phyloP scores from a whole-genome alignment of 1,284 basidiomycete genomes.

The Fomitopsis betulina region DNA sequence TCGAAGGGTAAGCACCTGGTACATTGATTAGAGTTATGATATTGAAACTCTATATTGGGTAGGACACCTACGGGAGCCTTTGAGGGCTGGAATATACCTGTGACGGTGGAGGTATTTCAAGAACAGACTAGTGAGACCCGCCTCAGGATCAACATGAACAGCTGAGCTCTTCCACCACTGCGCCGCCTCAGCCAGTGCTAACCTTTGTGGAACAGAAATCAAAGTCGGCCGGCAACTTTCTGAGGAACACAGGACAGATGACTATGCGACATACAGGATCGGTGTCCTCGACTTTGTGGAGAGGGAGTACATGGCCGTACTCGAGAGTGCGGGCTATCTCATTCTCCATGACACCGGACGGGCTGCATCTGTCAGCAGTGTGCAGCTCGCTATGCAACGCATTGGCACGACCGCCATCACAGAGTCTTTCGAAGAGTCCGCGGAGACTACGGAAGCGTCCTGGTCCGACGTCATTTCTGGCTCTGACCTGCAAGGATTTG shows the following conservation, averaged over 20 bases:
- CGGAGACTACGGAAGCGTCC: conserved; percentile 5
- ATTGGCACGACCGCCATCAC: background rate
- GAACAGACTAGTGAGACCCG: conserved; percentile 16
- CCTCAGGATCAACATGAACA: conserved; percentile 19
- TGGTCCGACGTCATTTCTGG: conserved; percentile 21
- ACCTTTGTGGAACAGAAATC: background rate
- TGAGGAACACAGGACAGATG: conserved; percentile 15
- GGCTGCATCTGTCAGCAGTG: conserved; percentile 1
- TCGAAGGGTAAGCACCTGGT: conserved; percentile 14
- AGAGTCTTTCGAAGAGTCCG: conserved; percentile 3
- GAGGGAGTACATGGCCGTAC: conserved; percentile 24
- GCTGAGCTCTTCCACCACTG: conserved; percentile 15
- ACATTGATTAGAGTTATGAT: background rate
- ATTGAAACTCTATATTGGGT: background rate
- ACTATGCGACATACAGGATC: conserved; percentile 14
- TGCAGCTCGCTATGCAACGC: background rate
- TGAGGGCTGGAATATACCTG: conserved; percentile 26
- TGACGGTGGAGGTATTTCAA: conserved; percentile 24
- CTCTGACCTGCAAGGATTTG: conserved; percentile 26
- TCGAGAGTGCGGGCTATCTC: conserved; percentile 21
- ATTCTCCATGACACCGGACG: conserved; percentile 22
- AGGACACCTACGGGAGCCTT: conserved; percentile 12
- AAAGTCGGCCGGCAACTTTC: conserved; percentile 13
- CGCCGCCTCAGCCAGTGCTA: background rate
- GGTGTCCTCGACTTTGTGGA: conserved; percentile 22